A percentile compares a stretch with the other conserved stretches of the same genome.
These are phyloP conservation scores for Candida stauntonica DNA, from an alignment of 805 yeast genomes.

Conservation along the genomic window DNA sequence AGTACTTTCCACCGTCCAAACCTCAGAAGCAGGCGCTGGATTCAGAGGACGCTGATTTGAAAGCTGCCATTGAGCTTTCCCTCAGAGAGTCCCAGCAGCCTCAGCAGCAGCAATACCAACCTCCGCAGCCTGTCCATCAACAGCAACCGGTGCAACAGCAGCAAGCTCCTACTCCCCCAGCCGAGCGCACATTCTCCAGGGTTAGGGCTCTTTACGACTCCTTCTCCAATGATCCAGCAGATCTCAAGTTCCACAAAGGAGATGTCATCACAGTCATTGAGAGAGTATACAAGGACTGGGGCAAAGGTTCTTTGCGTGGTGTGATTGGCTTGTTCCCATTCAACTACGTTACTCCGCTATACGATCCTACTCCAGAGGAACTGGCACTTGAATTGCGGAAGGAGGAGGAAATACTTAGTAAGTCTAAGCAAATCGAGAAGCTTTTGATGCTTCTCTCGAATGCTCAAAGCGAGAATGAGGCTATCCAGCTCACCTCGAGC, in stretches of 20 bases:
- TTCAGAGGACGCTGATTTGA: slow-evolving; percentile 75
- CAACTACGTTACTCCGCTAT: slow-evolving; percentile 80
- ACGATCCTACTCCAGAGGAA: slow-evolving; percentile 61
- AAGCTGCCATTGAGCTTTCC: slow-evolving; percentile 70
- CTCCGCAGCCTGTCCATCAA: slow-evolving; percentile 10
- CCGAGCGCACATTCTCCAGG: slow-evolving; percentile 40
- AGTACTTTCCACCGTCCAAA: slow-evolving; percentile 42
- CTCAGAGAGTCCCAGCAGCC: slow-evolving; percentile 31
- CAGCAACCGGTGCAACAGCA: slow-evolving; percentile 18
- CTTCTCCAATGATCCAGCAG: slow-evolving; percentile 75
- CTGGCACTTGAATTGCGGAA: slow-evolving; percentile 42
- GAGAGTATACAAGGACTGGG: slow-evolving; percentile 89
- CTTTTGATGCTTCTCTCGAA: slow-evolving; percentile 52
- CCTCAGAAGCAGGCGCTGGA: slow-evolving; percentile 54
- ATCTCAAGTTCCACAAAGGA: slow-evolving; percentile 79
- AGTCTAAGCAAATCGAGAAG: slow-evolving; percentile 60
- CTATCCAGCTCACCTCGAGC: slow-evolving; percentile 39
- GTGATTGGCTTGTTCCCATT: slow-evolving; percentile 85
- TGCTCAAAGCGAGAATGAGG: slow-evolving; percentile 25
- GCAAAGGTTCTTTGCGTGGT: slow-evolving; percentile 84
- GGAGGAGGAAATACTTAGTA: slow-evolving; percentile 36
- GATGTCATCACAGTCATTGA: slow-evolving; percentile 87
- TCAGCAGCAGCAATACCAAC: slow-evolving; percentile 17
- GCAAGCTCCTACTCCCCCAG: slow-evolving; percentile 2
- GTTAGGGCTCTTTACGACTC: slow-evolving; percentile 87